Base-by-base conservation (phyloP, 169 alveolate genomes). In the Cryptosporidium meleagridis region DNA sequence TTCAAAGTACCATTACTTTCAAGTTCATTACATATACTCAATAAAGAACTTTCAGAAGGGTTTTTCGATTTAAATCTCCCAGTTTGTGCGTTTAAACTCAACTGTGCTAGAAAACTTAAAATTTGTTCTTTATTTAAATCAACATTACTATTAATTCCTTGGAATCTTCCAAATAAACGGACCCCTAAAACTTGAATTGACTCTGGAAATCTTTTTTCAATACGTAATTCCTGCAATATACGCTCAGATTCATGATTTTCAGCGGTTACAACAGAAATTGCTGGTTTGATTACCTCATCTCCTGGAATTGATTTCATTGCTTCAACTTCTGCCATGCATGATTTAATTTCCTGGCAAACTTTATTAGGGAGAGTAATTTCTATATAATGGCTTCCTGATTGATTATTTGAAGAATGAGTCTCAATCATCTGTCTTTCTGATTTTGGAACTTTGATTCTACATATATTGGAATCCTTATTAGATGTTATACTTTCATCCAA, bases 261-360 rank as follows among this genome's bases (percentile, higher is more conserved):
- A 21, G 89, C 89, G 18, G 89, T 80, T 18, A 80, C 89, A n/a
- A 80, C 75, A 12, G 89, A 37, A 10, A 80, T 62, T 2, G 89
- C 89, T 26, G 89, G 89, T 23, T 80, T 80, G 6, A 80, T 59
- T 6, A 80, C 89, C 12, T 0, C 52, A 33, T 80, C 89, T 26
- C 89, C 89, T 41, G 75, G 73, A 26, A 80, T 62, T 80, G 89
- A 80, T 31, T 48, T 80, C 62, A 62, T 37, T 59, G 89, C 69
- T 10, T 80, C 89, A 7, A 80, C 70, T 7, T 41, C 39, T 16
- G 80, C 53, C 75, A 80, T 65, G 41, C 89, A 80, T n/a, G 44
- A 45, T 21, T 59, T 80, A 26, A 80, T 65, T 31, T 23, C 33
- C 14, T 65, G 51, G 14, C 89, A 80, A n/a, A 80, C 52, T 10